phyloP scores from a whole-genome alignment of 2,329 filamentous ascomycete species.

The Apiospora kogelbergensis region DNA sequence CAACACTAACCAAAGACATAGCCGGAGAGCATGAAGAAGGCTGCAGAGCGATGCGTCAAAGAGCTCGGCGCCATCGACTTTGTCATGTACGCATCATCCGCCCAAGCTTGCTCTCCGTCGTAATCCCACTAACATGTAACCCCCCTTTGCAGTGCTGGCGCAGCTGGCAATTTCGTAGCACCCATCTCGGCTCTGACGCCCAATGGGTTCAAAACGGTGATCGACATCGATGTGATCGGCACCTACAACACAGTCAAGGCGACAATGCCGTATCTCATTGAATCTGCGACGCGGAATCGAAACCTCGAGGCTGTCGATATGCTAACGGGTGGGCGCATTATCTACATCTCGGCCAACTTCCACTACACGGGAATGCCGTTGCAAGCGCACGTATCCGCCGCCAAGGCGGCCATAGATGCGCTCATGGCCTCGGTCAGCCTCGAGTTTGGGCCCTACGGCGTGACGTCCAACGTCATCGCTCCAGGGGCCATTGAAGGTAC shows the following conservation, averaged over 20 bases:
- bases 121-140: neutral
- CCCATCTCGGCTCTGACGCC: slow-evolving; percentile 77
- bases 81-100: slow-evolving; percentile 67
- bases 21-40: slow-evolving; percentile 65
- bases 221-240: slow-evolving; percentile 93
- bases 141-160: slow-evolving; percentile 66
- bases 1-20: slow-evolving; percentile 26
- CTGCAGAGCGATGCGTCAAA: slow-evolving; percentile 75
- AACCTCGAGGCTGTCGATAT: slow-evolving; percentile 57
- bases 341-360: slow-evolving; percentile 87
- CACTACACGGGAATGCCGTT: slow-evolving; percentile 86
- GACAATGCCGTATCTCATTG: slow-evolving; percentile 76
- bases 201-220: slow-evolving; percentile 93
- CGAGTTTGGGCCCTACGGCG: slow-evolving; percentile 84
- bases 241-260: slow-evolving; percentile 96
- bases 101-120: slow-evolving; percentile 6
- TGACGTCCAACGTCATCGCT: slow-evolving; percentile 85
- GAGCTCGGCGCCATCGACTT: slow-evolving; percentile 90
- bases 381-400: slow-evolving; percentile 86
- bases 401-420: slow-evolving; percentile 88
- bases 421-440: slow-evolving; percentile 77
- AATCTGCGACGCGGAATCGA: slow-evolving; percentile 67
- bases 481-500: slow-evolving; percentile 85
- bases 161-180: slow-evolving; percentile 92
- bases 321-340: slow-evolving; percentile 74